A percentile compares a stretch with the other conserved stretches of the same genome.
These are phyloP conservation scores for Cornus controversa DNA, from an alignment of 148 eudicot genomes.

Conservation along the genomic window DNA sequence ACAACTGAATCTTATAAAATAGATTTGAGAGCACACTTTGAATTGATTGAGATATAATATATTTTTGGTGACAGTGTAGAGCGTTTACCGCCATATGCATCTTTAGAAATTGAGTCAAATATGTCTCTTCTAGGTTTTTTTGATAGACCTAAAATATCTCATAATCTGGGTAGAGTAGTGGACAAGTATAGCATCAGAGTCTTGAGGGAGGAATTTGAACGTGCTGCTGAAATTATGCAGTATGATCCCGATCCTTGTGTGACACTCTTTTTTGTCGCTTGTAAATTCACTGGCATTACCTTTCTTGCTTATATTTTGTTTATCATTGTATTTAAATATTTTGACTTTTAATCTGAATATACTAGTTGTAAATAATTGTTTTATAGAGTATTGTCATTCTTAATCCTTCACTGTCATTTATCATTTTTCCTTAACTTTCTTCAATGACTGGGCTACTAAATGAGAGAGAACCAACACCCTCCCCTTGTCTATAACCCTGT, in stretches of 20 bases:
- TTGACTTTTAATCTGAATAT: neutral
- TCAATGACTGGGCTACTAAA: no score
- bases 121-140: no score
- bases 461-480: no score
- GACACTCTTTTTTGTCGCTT: conserved; percentile 41
- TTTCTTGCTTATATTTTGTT: neutral
- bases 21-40: no score
- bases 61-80: no score
- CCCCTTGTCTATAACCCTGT: no score
- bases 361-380: neutral
- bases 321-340: neutral
- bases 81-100: no score
- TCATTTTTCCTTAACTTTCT: no score
- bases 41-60: no score
- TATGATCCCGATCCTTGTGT: conserved; percentile 72
- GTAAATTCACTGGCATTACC: neutral
- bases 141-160: no score
- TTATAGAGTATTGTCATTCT: neutral
- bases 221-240: conserved; percentile 95
- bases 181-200: conserved; percentile 85
- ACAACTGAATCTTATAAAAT: no score
- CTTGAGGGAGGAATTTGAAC: conserved; percentile 87
- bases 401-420: neutral
- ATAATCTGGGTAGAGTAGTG: conserved; percentile 92
- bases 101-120: no score